Base-by-base conservation (phyloP, 176 grass and related monocot species). In the Pontederia paniculata region DNA sequence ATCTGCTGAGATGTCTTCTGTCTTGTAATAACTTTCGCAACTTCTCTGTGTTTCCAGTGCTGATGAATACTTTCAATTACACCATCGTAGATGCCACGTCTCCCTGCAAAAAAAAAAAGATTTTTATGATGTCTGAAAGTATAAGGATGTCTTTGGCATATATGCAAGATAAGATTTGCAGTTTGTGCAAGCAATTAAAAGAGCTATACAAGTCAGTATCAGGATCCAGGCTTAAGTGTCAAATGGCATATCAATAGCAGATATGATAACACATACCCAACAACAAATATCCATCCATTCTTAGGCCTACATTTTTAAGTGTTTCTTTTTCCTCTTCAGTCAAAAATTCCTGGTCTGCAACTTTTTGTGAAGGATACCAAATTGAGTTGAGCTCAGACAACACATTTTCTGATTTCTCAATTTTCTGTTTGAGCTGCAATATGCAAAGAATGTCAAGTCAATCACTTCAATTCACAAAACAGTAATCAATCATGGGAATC, bases 21-120 rank as follows among this genome's bases (percentile, higher is more conserved):
- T 68, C 81, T 83, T 25, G 83, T 84, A 73, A 90, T 84, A 73
- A 90, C 68, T 84, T 97, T 97, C 11, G 81, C 93, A 46, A 90
- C 59, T 66, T 97, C 93, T 81, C 72, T 79, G 74, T 97, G 77
- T 69, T 97, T 97, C 83, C 83, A 97, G 54, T 91, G 80, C 60
- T 88, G 86, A 69, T 90, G 93, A 77, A 88, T 85, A 65, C 83
- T 82, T 69, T 68, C 86, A 70, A 91, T 82, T 70, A 97, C 80
- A 52, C 83, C 86, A 55, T 79, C 80, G 70, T 88, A 97, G 50
- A 97, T 67, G 66, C 93, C 86, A 17, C 93, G 83, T 60, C 86
- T 90, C 47, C 93, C 93, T 97, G 72, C 12, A 46, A 54, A 45
- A 41, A 17, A 44, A 49, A 75, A 55, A 23, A 21, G 47, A 12